Evolutionary conservation across 768 basidiomycete species (phyloP).

Genomic region (Austroboletus eburneus): DNA sequence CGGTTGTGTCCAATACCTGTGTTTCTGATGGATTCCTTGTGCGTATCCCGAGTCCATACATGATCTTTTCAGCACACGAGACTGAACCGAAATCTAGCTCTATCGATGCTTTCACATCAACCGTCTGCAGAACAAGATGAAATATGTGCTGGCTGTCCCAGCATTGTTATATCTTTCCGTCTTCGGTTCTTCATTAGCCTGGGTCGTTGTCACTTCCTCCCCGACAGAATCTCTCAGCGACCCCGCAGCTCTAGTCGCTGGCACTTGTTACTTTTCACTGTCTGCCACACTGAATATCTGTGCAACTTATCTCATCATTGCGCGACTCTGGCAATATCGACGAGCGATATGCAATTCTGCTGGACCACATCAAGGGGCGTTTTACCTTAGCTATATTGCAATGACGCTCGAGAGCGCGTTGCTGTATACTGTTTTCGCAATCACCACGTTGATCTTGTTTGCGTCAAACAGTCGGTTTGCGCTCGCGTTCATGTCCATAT

Average conservation of each 20-base stretch:
- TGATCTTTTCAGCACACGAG: rapidly evolving
- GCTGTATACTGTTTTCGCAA: conserved; percentile 13
- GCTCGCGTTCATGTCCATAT: conserved; percentile 19
- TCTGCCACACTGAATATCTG: conserved; percentile 15
- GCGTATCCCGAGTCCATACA: too few relatives aligned
- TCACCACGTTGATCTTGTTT: conserved; percentile 14
- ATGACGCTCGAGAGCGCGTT: conserved; percentile 25
- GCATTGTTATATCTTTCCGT: conserved; percentile 12
- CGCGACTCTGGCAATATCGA: conserved; percentile 16
- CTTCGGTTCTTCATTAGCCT: conserved; percentile 15
- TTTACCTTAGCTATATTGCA: conserved; percentile 20
- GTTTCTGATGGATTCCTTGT: not conserved
- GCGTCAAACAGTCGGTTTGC: conserved; percentile 19
- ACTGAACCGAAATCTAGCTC: conserved; percentile 7
- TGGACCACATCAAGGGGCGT: conserved; percentile 11
- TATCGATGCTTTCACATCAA: conserved; percentile 23
- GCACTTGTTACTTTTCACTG: conserved; percentile 5
- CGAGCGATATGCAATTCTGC: conserved; percentile 4
- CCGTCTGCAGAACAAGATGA: conserved; percentile 8
- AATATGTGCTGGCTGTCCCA: not conserved
- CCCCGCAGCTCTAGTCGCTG: not conserved
- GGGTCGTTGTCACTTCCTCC: conserved; percentile 3
- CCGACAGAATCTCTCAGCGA: not conserved
- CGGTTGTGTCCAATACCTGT: not conserved
- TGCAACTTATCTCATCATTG: conserved; percentile 12